Percentiles rank a stretch among this genome's conserved stretches.
These are phyloP conservation scores for Jimgerdemannia flammicorona DNA, from an alignment of 192 early-diverging fungal species.

Conservation along the genomic window DNA sequence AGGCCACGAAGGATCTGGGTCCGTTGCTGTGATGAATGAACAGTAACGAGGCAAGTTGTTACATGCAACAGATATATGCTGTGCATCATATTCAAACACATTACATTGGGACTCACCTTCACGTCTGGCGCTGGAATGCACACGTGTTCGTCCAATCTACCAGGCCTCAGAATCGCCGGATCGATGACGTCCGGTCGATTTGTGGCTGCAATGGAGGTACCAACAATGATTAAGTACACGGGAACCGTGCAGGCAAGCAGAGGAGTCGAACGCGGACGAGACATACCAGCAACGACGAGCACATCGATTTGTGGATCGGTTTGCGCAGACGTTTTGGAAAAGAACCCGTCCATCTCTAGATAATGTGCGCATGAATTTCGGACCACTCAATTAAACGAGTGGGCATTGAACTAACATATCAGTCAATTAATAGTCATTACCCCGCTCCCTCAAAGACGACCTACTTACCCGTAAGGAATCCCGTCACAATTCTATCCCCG, in stretches of 20 bases:
- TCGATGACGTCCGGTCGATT: slow-evolving; percentile 72
- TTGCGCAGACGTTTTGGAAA: slow-evolving; percentile 29
- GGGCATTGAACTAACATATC: no score
- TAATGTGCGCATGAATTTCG: neutral
- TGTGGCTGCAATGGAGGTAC: slow-evolving; percentile 53
- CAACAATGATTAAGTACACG: neutral
- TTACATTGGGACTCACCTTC: slow-evolving; percentile 22
- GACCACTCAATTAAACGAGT: neutral
- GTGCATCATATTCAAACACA: neutral
- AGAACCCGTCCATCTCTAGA: slow-evolving; percentile 75
- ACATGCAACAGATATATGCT: neutral
- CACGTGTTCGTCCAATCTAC: slow-evolving; percentile 78
- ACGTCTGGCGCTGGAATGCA: slow-evolving; percentile 56
- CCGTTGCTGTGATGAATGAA: slow-evolving; percentile 41
- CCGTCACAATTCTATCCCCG: slow-evolving; percentile 84
- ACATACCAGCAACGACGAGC: slow-evolving; percentile 66
- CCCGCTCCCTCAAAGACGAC: neutral
- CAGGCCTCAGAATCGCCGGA: slow-evolving; percentile 78
- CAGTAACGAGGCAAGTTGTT: neutral
- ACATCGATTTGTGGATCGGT: slow-evolving; percentile 46
- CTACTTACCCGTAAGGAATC: slow-evolving; percentile 65
- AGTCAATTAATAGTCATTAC: neutral
- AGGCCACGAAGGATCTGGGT: slow-evolving; percentile 53
- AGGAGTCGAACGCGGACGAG: neutral
- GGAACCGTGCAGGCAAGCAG: neutral